Evolutionary conservation across 208 protist species (phyloP), one percentile per base, ranked within the genome.

Genomic region (Trypanosoma boissoni): DNA sequence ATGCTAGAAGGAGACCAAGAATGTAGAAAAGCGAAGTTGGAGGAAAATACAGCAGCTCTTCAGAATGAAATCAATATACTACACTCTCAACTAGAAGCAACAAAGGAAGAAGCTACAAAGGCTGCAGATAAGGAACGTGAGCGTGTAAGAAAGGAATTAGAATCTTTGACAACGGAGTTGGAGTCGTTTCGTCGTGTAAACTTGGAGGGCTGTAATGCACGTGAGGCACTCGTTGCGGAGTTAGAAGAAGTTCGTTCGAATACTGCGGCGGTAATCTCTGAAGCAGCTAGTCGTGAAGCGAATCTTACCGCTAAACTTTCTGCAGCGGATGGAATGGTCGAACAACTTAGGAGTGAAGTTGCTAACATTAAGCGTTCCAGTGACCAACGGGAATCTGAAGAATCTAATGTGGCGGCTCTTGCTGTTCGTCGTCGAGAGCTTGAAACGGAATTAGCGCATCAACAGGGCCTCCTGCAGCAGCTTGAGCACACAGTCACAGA

Each of bases 401-500:
- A 29, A 16, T 51, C 58, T 3, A 21, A 46, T 20, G 43, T 64
- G 34, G 29, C 16, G 16, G 53, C 64, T 16, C 65, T 73, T 26
- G 50, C 31, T 5, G 27, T 20, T 2, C 48, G 59, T 12, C 57
- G 45, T 42, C 21, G 45, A 12, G 65, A 72, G 45, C 52, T 78
- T 28, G 60, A 72, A 46, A 10, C 28, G 34, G 43, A 68, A 0
- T 20, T 20, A 1, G n/a, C 37, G 23, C 58, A 44, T 3, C 21
- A 26, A n/a, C 32, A 32, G n/a, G 59, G 68, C 12, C 18, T 72
- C 18, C 20, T 64, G 8, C 39, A 55, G 34, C 63, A 78, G 37
- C 21, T 78, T 42, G 54, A 65, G 14, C 72, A 64, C 3, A 68
- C 20, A 4, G 49, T 78, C 4, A 55, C 55, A 21, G 57, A 73